These are phyloP conservation scores for Sungouiozyma intestinalis DNA, from an alignment of 805 yeast species.

Conservation along the genomic window DNA sequence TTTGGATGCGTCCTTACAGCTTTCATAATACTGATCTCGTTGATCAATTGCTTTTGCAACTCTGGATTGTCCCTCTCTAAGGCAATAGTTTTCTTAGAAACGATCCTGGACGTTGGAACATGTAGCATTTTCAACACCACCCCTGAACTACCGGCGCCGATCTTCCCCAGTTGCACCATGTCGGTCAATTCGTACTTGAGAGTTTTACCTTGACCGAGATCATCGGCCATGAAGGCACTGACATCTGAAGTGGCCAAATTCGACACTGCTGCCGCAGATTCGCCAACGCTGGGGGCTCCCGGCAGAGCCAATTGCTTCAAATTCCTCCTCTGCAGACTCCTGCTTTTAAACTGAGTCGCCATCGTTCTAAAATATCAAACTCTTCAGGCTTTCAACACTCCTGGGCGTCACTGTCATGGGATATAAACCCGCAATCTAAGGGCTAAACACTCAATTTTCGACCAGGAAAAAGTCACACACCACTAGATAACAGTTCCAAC, in stretches of 20 bases:
- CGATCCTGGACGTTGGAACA: conserved; percentile 72
- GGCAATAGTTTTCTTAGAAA: conserved; percentile 85
- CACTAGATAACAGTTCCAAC: too few species aligned
- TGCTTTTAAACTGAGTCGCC: conserved; percentile 27
- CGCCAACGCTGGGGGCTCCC: too few species aligned
- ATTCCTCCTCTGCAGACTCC: conserved; percentile 46
- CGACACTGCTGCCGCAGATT: too few species aligned
- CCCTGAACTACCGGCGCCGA: conserved; percentile 94
- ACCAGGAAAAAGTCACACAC: too few species aligned
- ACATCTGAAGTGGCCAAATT: too few species aligned
- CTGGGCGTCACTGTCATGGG: too few species aligned
- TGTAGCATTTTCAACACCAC: conserved; percentile 82
- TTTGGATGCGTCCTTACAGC: conserved; percentile 72
- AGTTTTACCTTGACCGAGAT: neutral
- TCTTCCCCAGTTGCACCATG: conserved; percentile 57
- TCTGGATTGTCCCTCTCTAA: conserved; percentile 58
- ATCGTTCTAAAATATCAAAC: too few species aligned
- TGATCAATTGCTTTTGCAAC: conserved; percentile 49
- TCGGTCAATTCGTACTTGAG: conserved; percentile 44
- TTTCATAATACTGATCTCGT: conserved; percentile 85
- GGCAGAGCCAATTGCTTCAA: conserved; percentile 43
- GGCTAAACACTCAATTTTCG: too few species aligned
- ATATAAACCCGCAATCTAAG: too few species aligned
- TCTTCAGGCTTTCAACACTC: too few species aligned
- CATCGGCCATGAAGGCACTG: too few species aligned